A percentile compares a stretch with the other conserved stretches of the same genome.
Evolutionary conservation across 768 basidiomycete genomes (phyloP).

Genomic region (Russula olivacea): DNA sequence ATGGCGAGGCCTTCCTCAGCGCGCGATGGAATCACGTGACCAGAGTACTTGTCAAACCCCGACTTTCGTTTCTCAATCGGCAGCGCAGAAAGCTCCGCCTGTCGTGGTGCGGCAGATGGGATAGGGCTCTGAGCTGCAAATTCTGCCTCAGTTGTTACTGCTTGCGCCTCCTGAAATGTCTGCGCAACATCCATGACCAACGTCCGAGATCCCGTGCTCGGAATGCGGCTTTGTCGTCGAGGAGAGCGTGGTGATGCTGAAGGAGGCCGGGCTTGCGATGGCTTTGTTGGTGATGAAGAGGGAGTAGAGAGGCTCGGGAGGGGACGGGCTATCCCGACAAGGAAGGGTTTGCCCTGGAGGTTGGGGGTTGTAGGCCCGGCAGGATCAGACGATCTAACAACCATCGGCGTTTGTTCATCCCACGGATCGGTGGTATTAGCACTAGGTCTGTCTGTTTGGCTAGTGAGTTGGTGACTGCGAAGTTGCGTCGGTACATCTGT

Average conservation of each 20-base stretch:
- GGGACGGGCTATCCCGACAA: constrained; percentile 33
- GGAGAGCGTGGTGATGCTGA: constrained; percentile 30
- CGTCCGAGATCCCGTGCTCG: constrained; percentile 62
- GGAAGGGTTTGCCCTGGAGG: constrained; percentile 18
- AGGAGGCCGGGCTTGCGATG: not conserved
- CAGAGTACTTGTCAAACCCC: constrained; percentile 62
- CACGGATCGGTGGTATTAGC: constrained; percentile 30
- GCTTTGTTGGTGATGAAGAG: not conserved
- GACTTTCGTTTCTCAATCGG: constrained; percentile 56
- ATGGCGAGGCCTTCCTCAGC: constrained; percentile 61
- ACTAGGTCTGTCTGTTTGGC: not conserved
- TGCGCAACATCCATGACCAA: constrained; percentile 78
- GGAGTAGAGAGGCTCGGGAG: constrained; percentile 38
- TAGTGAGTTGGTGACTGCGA: not conserved
- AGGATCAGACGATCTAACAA: constrained; percentile 5
- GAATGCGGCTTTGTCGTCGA: constrained; percentile 48
- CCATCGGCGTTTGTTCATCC: constrained; percentile 32
- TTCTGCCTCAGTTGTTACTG: not conserved
- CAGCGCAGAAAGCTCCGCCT: constrained; percentile 15
- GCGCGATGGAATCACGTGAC: constrained; percentile 56
- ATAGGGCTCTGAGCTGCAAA: not conserved
- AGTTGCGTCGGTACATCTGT: not conserved
- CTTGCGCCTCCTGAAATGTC: constrained; percentile 40
- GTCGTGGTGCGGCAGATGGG: not conserved
- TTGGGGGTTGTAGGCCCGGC: not conserved